A percentile compares a stretch with the other conserved stretches of the same genome.
These are phyloP conservation scores for Auricularia sp. DNA, from an alignment of 768 basidiomycete genomes.

Conservation along the genomic window DNA sequence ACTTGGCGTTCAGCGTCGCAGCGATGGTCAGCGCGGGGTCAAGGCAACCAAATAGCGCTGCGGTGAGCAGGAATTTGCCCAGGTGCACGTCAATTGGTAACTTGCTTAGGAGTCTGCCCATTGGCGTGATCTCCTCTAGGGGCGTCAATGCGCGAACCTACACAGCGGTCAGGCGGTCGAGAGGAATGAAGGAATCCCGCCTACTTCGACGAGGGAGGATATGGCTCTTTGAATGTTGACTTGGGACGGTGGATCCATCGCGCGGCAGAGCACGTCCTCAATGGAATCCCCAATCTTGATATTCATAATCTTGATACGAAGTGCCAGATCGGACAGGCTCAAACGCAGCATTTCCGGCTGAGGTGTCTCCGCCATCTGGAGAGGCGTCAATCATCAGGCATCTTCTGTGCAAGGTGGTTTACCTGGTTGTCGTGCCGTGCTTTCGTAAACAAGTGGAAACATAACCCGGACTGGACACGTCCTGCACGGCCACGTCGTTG, in stretches of 20 bases:
- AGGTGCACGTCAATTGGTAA: slow-evolving; percentile 93
- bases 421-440: slow-evolving; percentile 72
- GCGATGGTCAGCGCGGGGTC: slow-evolving; percentile 97
- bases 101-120: slow-evolving; percentile 83
- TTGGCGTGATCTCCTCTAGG: slow-evolving; percentile 85
- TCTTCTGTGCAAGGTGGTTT: slow-evolving; percentile 18
- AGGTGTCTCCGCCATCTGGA: slow-evolving; percentile 78
- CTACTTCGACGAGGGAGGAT: slow-evolving; percentile 78
- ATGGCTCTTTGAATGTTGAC: slow-evolving; percentile 88
- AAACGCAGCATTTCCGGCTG: slow-evolving; percentile 93
- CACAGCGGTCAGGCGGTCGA: background rate
- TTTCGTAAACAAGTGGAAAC: slow-evolving; percentile 94
- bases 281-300: slow-evolving; percentile 76
- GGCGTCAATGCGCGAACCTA: slow-evolving; percentile 80
- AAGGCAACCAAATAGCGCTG: slow-evolving; percentile 77
- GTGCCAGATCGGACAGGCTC: slow-evolving; percentile 82
- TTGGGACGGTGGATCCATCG: slow-evolving; percentile 79
- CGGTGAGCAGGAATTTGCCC: slow-evolving; percentile 83
- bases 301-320: slow-evolving; percentile 91
- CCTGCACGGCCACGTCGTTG: slow-evolving; percentile 87
- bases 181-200: slow-evolving; percentile 7
- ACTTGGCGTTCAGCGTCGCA: slow-evolving; percentile 85
- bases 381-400: background rate
- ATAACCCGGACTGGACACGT: slow-evolving; percentile 79
- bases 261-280: slow-evolving; percentile 79